These are phyloP conservation scores for Ascochyta lentis DNA, from an alignment of 2,329 filamentous ascomycete species.

Conservation along the genomic window DNA sequence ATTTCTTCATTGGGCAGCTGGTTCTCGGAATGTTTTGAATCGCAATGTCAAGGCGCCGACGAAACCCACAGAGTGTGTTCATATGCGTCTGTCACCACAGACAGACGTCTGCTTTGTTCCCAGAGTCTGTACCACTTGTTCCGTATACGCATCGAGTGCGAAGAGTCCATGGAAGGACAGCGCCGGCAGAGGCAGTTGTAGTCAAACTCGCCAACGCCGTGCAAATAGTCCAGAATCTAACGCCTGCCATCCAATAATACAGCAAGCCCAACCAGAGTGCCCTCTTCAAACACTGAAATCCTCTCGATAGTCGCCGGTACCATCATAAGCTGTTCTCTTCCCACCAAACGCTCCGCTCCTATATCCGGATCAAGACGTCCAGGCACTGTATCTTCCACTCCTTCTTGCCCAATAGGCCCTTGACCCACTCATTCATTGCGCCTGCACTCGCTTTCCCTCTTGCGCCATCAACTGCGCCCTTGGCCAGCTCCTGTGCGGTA, in stretches of 20 bases:
- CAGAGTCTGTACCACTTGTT: neutral
- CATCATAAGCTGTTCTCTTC: neutral
- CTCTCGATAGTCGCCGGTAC: neutral
- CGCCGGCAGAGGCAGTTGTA: neutral
- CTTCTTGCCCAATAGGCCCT: constrained; percentile 78
- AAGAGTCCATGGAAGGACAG: neutral
- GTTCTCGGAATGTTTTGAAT: neutral
- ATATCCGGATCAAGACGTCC: constrained; percentile 80
- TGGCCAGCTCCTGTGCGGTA: constrained; percentile 42
- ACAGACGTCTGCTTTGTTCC: neutral
- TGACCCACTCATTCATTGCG: constrained; percentile 75
- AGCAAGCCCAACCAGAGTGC: neutral
- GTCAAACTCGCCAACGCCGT: constrained; percentile 21
- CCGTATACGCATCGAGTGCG: neutral
- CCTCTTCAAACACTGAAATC: neutral
- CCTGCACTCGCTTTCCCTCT: constrained; percentile 62
- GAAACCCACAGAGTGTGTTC: neutral
- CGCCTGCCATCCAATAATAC: constrained; percentile 27
- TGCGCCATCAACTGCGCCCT: constrained; percentile 38
- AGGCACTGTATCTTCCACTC: constrained; percentile 94
- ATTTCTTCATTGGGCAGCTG: neutral
- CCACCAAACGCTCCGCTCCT: constrained; percentile 1
- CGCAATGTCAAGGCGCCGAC: neutral
- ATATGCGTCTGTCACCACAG: neutral
- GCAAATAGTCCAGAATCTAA: constrained; percentile 29